Base-by-base conservation (phyloP, 495 filamentous ascomycete species). In the Ascobolus immersus region DNA sequence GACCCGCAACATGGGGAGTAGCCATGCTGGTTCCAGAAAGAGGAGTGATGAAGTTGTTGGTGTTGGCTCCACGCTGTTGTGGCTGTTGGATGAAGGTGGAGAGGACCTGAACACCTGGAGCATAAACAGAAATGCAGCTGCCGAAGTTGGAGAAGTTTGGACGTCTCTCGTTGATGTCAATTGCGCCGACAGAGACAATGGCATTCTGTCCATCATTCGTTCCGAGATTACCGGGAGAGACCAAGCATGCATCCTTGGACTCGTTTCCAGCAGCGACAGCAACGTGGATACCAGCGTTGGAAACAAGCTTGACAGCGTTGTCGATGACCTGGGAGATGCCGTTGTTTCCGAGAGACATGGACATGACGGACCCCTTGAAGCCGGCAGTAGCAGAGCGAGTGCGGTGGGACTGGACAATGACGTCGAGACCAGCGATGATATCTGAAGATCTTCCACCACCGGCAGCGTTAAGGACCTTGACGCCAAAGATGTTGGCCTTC, bases 181-280 rank as follows among this genome's bases (percentile, higher is more conserved):
- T 61, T 27, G 69, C 67, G 19, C 67, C 69, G 31, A 73, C 64
- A 23, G 66, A 69, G 42, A 70, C 54, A 45, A 65, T 65, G 32
- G 57, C 48, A 3, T 53, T 51, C n/a, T n/a, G n/a, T n/a, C n/a
- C n/a, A n/a, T n/a, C n/a, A 3, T 31, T 38, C 6, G 17, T 31
- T 4, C 29, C 36, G 9, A 61, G 59, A 24, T 62, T 63, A 17
- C 62, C 69, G 28, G 69, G 69, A 11, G 59, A 64, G 24, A 57
- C 61, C 31, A 52, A 55, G 17, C 48, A 53, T 6, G 69, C 60
- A 49, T 72, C 52, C 40, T 59, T 49, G 34, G 60, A 54, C 38
- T 71, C 67, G 51, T 74, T 74, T n/a, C 69, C 69, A 21, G 69
- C 69, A 4, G 69, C 69, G 18, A 74, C 69, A 38, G 67, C 55